Base-by-base conservation (phyloP, 2,329 filamentous ascomycete species). In the Cryphonectria nitschkei region DNA sequence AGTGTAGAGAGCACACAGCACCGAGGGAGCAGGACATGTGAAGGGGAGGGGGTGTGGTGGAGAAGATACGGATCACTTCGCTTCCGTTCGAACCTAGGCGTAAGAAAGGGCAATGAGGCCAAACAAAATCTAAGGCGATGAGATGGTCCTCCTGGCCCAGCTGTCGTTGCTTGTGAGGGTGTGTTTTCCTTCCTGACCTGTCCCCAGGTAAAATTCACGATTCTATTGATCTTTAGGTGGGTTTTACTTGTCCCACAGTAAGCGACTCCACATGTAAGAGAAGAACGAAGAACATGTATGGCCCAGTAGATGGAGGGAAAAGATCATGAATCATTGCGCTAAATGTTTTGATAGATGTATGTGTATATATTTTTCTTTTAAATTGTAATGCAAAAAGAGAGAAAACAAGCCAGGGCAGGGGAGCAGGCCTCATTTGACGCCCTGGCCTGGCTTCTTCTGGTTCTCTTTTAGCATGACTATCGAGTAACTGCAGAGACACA, bases 401-500 rank as follows among this genome's bases (percentile, higher is more conserved):
- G 26, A 34, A 22, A 41, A 19, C 52, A n/a, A 52, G 39, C 46
- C 39, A 11, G 56, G 8, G 22, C 46, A 22, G 37, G 32, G 22
- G 29, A 46, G 3, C 19, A 54, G 13, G 13, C 7, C 63, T 71
- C 60, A 67, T 69, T 74, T 74, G 62, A 54, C 67, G 46, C 67
- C 67, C 46, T 68, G 67, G 43, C 71, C 65, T 8, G 43, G 32
- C 58, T 73, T 70, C 71, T 74, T 76, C 64, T 74, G 74, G 78
- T 82, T 82, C 72, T 84, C 79, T 72, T 81, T 81, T 39, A 85
- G 77, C 84, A 86, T 86, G 6, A 84, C 80, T 32, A 82, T 73
- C 0, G 84, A 86, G 74, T 86, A 86, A 22, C 84, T 86, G 56
- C 8, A 43, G 16, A 2, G 58, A 50, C 14, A 65, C 41, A 16